Conservation (phyloP, 2,329 filamentous ascomycete genomes). For the Pseudopithomyces chartarum region DNA sequence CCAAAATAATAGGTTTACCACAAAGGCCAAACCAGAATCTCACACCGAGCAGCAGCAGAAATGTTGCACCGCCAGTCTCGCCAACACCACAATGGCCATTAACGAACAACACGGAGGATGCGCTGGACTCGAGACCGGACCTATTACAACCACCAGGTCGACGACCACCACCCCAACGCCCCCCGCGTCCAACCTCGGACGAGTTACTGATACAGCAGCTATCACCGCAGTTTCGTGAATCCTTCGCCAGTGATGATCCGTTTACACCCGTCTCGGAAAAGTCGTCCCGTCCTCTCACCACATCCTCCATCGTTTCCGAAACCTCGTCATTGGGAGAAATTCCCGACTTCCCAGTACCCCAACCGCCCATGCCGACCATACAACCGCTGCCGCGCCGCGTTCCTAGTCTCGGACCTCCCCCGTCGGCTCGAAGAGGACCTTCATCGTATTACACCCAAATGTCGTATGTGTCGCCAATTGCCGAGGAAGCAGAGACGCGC, state of each 20-base stretch:
- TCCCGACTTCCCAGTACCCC: constrained; percentile 48
- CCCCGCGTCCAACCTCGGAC: constrained; percentile 45
- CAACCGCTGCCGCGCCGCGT: constrained; percentile 44
- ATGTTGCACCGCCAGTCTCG: constrained; percentile 24
- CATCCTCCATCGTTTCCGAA: constrained; percentile 45
- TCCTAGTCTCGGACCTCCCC: constrained; percentile 54
- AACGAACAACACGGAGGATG: constrained; percentile 38
- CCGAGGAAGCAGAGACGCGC: constrained; percentile 54
- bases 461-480: constrained; percentile 55
- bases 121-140: constrained; percentile 29
- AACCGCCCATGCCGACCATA: constrained; percentile 37
- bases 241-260: constrained; percentile 38
- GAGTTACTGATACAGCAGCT: constrained; percentile 39
- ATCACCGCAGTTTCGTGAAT: constrained; percentile 29
- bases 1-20: constrained; percentile 42
- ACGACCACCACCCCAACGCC: constrained; percentile 49
- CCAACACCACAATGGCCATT: constrained; percentile 55
- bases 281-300: constrained; percentile 43
- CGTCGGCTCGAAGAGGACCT: constrained; percentile 53
- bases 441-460: constrained; percentile 55
- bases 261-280: constrained; percentile 37
- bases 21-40: constrained; percentile 41
- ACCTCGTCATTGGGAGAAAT: constrained; percentile 47
- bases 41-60: constrained; percentile 22
- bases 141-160: constrained; percentile 30